A percentile compares a stretch with the other conserved stretches of the same genome.
Evolutionary conservation across 106 monocot species (phyloP).

Genomic region (Hemerocallis citrina): DNA sequence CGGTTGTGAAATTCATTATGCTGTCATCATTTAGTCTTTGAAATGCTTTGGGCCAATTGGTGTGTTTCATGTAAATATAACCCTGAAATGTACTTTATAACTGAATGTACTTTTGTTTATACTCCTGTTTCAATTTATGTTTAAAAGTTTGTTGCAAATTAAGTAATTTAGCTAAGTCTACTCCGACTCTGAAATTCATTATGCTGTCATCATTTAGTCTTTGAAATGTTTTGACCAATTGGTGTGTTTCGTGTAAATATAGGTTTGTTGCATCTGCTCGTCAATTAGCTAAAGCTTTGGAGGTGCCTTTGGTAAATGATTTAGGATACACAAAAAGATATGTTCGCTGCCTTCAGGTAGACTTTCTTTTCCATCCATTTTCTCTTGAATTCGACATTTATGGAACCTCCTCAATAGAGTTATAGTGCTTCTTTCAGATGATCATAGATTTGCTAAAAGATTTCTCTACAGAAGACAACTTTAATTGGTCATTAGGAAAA

Average conservation of each 20-base stretch:
- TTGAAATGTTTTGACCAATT: background rate
- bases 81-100: background rate
- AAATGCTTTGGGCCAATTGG: background rate
- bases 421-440: background rate
- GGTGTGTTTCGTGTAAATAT: background rate
- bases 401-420: background rate
- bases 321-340: conserved; percentile 76
- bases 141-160: background rate
- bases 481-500: background rate
- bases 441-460: background rate
- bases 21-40: background rate
- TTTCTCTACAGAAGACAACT: background rate
- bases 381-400: background rate
- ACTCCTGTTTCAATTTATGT: background rate
- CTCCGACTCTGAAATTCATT: background rate
- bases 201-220: background rate
- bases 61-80: background rate
- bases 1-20: background rate
- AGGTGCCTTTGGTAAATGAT: conserved; percentile 75
- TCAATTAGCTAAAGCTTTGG: conserved; percentile 60
- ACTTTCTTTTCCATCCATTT: background rate
- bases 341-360: conserved; percentile 72
- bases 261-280: conserved; percentile 68
- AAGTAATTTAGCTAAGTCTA: background rate
- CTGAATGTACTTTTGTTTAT: background rate